phyloP scores from a whole-genome alignment of 306 rosid genomes.

The Quercus agrifolia region DNA sequence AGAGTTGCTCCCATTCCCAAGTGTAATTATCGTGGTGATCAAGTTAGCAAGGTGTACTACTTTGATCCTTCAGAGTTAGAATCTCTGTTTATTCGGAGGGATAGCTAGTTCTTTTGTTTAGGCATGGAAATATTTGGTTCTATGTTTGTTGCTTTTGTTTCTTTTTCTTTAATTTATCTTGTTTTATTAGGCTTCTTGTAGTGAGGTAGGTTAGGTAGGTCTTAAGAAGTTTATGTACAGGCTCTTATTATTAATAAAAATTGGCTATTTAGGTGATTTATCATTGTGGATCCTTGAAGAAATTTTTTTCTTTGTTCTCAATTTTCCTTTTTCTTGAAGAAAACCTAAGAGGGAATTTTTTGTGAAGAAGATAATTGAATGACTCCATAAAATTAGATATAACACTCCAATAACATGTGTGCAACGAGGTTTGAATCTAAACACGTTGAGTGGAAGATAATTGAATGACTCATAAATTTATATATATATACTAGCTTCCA shows the following conservation, averaged over 20 bases:
- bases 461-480: too few relatives aligned
- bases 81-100: slow-evolving; percentile 62
- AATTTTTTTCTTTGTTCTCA: background rate
- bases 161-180: background rate
- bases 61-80: slow-evolving; percentile 82
- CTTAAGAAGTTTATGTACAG: slow-evolving; percentile 15
- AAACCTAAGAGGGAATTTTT: too few relatives aligned
- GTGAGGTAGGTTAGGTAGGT: background rate
- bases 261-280: background rate
- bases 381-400: too few relatives aligned
- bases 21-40: slow-evolving; percentile 40
- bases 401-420: too few relatives aligned
- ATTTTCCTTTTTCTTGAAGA: background rate
- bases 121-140: background rate
- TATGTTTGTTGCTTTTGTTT: background rate
- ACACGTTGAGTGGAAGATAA: too few relatives aligned
- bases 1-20: slow-evolving; percentile 15
- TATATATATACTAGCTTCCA: too few relatives aligned
- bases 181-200: background rate
- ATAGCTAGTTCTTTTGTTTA: slow-evolving; percentile 26
- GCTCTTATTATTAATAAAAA: background rate
- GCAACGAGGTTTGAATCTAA: too few relatives aligned
- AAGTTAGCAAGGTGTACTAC: slow-evolving; percentile 38
- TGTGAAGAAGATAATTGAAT: too few relatives aligned
- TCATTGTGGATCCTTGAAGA: background rate